Base-by-base conservation (phyloP, 768 basidiomycete species). In the Boletus rufocinnamomeus region DNA sequence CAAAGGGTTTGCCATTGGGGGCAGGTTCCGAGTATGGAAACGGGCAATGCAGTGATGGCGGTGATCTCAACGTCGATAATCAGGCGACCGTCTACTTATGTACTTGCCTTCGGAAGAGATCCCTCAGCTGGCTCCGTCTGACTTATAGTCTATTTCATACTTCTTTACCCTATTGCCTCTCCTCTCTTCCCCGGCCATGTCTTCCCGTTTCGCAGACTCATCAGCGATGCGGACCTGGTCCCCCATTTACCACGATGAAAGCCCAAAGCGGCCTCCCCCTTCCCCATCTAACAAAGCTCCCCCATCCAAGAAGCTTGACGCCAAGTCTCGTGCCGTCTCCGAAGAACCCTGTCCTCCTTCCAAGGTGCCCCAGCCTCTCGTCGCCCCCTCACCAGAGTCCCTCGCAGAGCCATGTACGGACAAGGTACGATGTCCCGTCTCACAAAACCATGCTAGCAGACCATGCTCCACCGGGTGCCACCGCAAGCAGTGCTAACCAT, bases 221-320 rank as follows among this genome's bases (percentile, higher is more conserved):
- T 35, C 69, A 37, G 47, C 71, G 13, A 63, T 71, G 66, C 73
- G 69, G 35, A 65, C 72, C 2, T 61, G 72, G 57, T 72, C 73
- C 2, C 63, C 72, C 62, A 63, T 71, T 30, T 66, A 65, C 58
- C 59, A 61, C 48, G 72, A 73, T 30, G 70, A 72, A 5, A 50
- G 43, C 44, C n/a, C 63, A 48, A 73, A 70, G 51, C 70, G 70
- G 8, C 70, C 66, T 11, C 70, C 67, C 4, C 70, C 72, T n/a
- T 73, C 72, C 28, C 73, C 72, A 16, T 72, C 72, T n/a, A 69
- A 41, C 63, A 73, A 75, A 25, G 64, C 60, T 0, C 68, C 66
- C 6, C 70, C 69, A 14, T 45, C 57, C 37, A 73, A 73, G 73
- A 73, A 72, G 57, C 61, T 64, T 23, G 71, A 72, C 54, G 51